A percentile compares a stretch with the other conserved stretches of the same genome.
Conservation (phyloP, 345 rosid genomes). For the Geranium rotundifolium region DNA sequence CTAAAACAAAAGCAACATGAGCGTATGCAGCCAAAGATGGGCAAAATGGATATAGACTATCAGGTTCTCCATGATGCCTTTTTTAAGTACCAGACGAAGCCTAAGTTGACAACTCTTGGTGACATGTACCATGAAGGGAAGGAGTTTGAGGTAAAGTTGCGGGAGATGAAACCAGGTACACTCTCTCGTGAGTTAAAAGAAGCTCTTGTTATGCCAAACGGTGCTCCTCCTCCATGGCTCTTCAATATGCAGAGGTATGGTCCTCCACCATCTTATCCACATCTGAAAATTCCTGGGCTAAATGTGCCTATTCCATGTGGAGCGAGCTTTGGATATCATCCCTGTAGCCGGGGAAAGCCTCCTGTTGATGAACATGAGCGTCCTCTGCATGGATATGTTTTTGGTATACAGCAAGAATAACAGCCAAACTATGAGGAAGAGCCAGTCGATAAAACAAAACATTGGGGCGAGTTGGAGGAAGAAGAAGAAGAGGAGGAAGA, state of each 20-base stretch:
- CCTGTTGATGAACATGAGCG: slow-evolving; percentile 97
- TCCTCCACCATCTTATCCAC: slow-evolving; percentile 97
- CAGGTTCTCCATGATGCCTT: slow-evolving; percentile 99
- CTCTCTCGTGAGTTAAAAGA: slow-evolving; percentile 83
- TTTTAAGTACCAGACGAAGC: slow-evolving; percentile 97
- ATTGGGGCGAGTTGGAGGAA: slow-evolving; percentile 99
- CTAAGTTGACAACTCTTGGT: slow-evolving; percentile 81
- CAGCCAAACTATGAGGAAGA: slow-evolving; percentile 98
- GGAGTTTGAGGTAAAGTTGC: slow-evolving; percentile 96
- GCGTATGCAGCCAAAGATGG: slow-evolving; percentile 99
- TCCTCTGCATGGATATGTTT: slow-evolving; percentile 95
- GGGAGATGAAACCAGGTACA: slow-evolving; percentile 94
- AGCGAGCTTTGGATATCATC: slow-evolving; percentile 92
- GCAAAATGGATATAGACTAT: slow-evolving; percentile 99
- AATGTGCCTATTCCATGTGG: slow-evolving; percentile 97
- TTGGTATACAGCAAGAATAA: slow-evolving; percentile 90
- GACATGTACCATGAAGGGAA: slow-evolving; percentile 97
- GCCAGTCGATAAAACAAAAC: slow-evolving; percentile 94
- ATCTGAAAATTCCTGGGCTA: slow-evolving; percentile 88
- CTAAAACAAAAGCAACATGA: slow-evolving; percentile 98
- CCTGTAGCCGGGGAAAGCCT: slow-evolving; percentile 99
- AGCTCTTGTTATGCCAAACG: slow-evolving; percentile 98
- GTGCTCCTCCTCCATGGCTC: slow-evolving; percentile 99
- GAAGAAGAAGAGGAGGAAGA: slow-evolving; percentile 84
- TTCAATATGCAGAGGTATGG: slow-evolving; percentile 99